phyloP scores from a whole-genome alignment of 257 asterid species.

The Phtheirospermum japonicum region DNA sequence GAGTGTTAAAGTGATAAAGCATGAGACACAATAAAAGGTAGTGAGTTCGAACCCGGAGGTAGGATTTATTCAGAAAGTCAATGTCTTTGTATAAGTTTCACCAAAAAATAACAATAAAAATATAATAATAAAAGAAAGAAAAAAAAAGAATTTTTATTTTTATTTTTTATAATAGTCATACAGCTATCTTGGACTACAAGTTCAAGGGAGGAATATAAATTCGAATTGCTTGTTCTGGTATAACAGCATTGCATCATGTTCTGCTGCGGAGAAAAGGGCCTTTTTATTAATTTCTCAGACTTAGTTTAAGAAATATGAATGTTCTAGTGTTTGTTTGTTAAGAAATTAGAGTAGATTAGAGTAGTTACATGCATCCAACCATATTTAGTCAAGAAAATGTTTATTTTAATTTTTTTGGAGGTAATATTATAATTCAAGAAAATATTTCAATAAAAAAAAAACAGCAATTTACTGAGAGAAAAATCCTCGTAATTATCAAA shows the following conservation, averaged over 20 bases:
- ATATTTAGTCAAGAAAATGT: no score
- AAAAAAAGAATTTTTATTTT: background rate
- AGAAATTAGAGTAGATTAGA: conserved; percentile 8
- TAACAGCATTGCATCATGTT: conserved; percentile 23
- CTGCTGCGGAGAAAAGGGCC: conserved; percentile 17
- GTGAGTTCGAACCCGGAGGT: no score
- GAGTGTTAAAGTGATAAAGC: no score
- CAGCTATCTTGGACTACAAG: conserved; percentile 21
- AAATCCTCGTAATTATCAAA: no score
- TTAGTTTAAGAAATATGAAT: background rate
- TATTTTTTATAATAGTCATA: background rate
- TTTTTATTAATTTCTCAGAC: conserved; percentile 5
- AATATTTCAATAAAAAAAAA: no score
- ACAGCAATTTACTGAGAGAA: no score
- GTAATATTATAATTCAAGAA: no score
- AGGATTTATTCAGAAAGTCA: no score
- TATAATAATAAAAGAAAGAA: background rate
- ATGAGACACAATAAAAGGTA: no score
- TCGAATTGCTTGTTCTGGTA: background rate
- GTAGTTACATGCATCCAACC: no score
- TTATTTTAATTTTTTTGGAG: no score
- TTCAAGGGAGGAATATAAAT: conserved; percentile 23
- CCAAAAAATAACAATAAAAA: background rate
- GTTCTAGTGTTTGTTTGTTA: background rate
- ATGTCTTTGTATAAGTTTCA: no score